Evolutionary conservation across 2,329 filamentous ascomycete species (phyloP).

Genomic region (Lomentospora prolificans): DNA sequence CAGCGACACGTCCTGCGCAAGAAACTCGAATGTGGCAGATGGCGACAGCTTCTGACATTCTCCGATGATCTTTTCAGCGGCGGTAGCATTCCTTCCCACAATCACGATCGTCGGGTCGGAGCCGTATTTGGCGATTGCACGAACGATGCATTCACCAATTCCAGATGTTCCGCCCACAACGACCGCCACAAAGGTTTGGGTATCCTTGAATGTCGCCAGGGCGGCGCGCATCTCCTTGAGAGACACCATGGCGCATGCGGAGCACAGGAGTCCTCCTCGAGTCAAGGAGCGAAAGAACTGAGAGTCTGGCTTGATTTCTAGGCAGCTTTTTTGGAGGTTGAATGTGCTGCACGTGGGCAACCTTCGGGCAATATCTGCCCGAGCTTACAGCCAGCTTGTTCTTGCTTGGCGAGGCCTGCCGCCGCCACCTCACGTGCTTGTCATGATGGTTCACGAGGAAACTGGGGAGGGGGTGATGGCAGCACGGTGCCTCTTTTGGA

Average conservation of each 20-base stretch:
- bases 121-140: not conserved
- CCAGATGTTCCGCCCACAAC: not conserved
- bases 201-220: not conserved
- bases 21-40: not conserved
- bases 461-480: too few species aligned
- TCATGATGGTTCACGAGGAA: too few species aligned
- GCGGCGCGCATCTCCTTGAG: not conserved
- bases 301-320: too few species aligned
- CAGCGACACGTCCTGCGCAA: not conserved
- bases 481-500: too few species aligned
- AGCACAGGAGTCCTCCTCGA: too few species aligned
- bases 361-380: too few species aligned
- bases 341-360: too few species aligned
- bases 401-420: too few species aligned
- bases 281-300: too few species aligned
- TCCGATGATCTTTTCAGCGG: not conserved
- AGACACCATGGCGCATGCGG: not conserved
- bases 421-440: too few species aligned
- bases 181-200: not conserved
- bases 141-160: not conserved
- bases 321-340: too few species aligned
- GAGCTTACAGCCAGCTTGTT: too few species aligned
- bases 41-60: not conserved
- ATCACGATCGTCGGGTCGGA: not conserved
- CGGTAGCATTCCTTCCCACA: not conserved